Base-by-base conservation (phyloP, 2,329 filamentous ascomycete genomes). In the Sporothrix phasma region DNA sequence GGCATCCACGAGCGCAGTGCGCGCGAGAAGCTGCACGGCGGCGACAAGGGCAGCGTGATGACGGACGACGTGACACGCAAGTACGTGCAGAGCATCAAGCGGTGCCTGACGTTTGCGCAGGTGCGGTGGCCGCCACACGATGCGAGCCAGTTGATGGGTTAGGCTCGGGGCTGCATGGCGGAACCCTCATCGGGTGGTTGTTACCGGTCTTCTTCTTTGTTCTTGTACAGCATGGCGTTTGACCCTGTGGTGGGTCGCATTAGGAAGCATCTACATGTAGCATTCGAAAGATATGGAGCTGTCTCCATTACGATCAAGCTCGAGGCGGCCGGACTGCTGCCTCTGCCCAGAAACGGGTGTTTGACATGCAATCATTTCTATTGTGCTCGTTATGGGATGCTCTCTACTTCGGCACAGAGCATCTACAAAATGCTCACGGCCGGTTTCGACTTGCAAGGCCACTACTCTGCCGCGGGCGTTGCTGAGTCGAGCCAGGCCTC, bases 1-100 rank as follows among this genome's bases (percentile, higher is more conserved):
- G 94, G 94, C 80, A 99, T 99, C 71, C 94, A 99, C 83, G 94
- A 97, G 80, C 86, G 94, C 72, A 94, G 89, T 69, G 93, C 94
- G 22, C 85, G 94, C 67, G 94, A 99, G 77, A 99, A 99, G 77
- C 79, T 99, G 66, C 92, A 97, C 73, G 86, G 94, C 74, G 88
- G 87, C 65, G 86, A 88, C 72, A 88, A 92, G 71, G 94, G 93
- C 3, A 92, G 99, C 74, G 96, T 97, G 70, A 92, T 99, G 87
- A 93, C 92, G 65, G 94, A 97, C 73, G 94, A 99, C 77, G 87
- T 89, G 51, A 99, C 94, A 61, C 84, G 94, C 69, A 99, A 97
- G 78, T 97, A 92, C 73, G 76, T 99, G 69, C 94, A 99, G 79
- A 97, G 93, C 73, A 97, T 99, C 75, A 99, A 99, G 81, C 82